Conservation (phyloP, 768 basidiomycete genomes). For the Pulveroboletus frians region DNA sequence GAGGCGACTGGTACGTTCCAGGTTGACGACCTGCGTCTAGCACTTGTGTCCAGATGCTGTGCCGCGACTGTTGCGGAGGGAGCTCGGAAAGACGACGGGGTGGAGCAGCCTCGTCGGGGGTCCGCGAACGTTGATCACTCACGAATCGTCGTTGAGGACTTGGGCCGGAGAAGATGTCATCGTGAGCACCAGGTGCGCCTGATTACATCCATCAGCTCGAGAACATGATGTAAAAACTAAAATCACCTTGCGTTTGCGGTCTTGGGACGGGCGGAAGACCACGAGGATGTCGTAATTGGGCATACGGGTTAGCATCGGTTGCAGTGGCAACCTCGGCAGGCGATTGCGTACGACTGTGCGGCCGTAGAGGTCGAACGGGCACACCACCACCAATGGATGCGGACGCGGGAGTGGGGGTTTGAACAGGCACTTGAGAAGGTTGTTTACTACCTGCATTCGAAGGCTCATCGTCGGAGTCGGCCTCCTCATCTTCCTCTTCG, state of each 20-base stretch:
- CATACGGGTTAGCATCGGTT: conserved; percentile 35
- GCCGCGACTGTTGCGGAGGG: conserved; percentile 49
- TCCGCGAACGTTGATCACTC: conserved; percentile 53
- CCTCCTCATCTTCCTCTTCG: conserved; percentile 71
- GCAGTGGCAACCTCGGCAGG: conserved; percentile 27
- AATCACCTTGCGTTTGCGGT: conserved; percentile 42
- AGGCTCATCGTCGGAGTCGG: conserved; percentile 55
- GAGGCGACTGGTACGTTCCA: conserved; percentile 33
- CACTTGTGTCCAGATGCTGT: conserved; percentile 84
- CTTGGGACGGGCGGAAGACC: conserved; percentile 62
- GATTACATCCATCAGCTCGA: conserved; percentile 5
- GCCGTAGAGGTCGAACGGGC: conserved; percentile 25
- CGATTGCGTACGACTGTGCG: conserved; percentile 29
- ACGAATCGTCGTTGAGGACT: conserved; percentile 44
- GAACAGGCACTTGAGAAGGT: conserved; percentile 21
- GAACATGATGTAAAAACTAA: not conserved
- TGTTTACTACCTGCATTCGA: conserved; percentile 31
- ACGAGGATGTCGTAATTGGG: conserved; percentile 54
- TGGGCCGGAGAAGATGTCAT: conserved; percentile 35
- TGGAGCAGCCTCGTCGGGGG: conserved; percentile 53
- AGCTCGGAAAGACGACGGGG: conserved; percentile 53
- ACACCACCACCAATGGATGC: conserved; percentile 14
- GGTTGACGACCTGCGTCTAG: conserved; percentile 63
- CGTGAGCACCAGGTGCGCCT: conserved; percentile 36
- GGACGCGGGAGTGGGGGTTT: conserved; percentile 17